Evolutionary conservation across 169 alveolate species (phyloP).

Genomic region (Plasmodium adleri): DNA sequence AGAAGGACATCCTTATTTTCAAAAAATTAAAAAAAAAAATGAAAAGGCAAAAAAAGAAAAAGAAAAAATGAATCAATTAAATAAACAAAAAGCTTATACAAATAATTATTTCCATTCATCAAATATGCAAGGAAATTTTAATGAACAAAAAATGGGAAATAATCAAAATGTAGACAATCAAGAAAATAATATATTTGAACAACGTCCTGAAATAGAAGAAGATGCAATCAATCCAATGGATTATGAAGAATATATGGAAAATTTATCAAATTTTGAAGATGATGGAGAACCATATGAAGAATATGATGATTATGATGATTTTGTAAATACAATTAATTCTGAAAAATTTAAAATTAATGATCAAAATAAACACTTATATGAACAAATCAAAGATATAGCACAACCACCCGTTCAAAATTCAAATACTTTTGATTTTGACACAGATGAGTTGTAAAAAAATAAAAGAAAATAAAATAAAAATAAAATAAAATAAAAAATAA

Average conservation of each 20-base stretch:
- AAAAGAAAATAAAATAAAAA: too few species aligned
- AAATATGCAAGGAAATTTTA: not conserved
- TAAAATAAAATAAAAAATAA: too few species aligned
- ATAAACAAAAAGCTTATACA: not conserved
- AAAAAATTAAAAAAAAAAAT: not conserved
- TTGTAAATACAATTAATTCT: not conserved
- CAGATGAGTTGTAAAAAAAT: too few species aligned
- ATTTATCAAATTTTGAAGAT: not conserved
- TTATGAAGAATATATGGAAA: not conserved
- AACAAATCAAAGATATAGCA: not conserved
- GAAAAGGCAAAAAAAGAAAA: not conserved
- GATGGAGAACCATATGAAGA: constrained; percentile 29
- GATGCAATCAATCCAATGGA: not conserved
- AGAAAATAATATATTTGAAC: not conserved
- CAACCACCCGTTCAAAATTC: too few species aligned
- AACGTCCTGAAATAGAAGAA: not conserved
- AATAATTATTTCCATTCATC: not conserved
- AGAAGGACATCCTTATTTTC: constrained; percentile 8
- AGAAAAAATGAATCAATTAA: constrained; percentile 24
- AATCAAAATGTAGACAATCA: not conserved
- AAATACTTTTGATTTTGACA: too few species aligned
- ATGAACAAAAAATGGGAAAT: not conserved
- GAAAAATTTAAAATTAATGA: not conserved
- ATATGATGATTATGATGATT: constrained; percentile 50
- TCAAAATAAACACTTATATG: not conserved